Evolutionary conservation across 805 yeast genomes (phyloP), one percentile per base, ranked within the genome.

Genomic region (Komagataella populi): DNA sequence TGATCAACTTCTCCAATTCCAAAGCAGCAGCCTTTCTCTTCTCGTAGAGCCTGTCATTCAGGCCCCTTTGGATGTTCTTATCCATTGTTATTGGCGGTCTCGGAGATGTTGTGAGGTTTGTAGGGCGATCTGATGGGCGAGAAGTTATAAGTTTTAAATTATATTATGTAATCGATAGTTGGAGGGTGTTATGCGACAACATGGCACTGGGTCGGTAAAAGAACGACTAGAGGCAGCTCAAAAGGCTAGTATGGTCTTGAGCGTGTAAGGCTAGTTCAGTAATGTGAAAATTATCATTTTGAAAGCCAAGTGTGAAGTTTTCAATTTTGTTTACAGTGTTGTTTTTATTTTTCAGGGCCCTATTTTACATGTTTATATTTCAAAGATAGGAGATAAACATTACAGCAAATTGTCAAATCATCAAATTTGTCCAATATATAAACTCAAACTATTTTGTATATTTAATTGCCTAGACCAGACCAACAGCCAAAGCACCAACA

Each of bases 21-120:
- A 79, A 71, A 1, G 95, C 93, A 0, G 91, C 87, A 0, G 82
- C 74, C 62, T 85, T 84, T 47, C 95, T 73, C 63, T 82, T 83
- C 56, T 85, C 95, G 62, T 85, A 85, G 20, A 85, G 73, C 48
- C 89, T 73, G 62, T 85, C 93, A 54, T 77, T 74, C 45, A 85
- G 71, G 6, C 90, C 89, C 59, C 82, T 78, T 50, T 76, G 76
- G 47, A 84, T 76, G 23, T 79, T 73, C 59, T 78, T 81, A 53
- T 84, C 91, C 47, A 45, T 45, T 14, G 47, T 45, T 30, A 10
- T 30, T 30, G 39, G 39, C 8, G 39, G 12, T 3, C 5, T 14
- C 16, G 23, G 23, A 23, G 47, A 7, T 44, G 46, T 18, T 18
- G 46, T 44, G 10, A 44, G 23, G 46, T 44, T 17, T 18, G 20